Evolutionary conservation across 2,329 filamentous ascomycete genomes (phyloP), one percentile per base, ranked within the genome.

Genomic region (Dactylellina drechsleri): DNA sequence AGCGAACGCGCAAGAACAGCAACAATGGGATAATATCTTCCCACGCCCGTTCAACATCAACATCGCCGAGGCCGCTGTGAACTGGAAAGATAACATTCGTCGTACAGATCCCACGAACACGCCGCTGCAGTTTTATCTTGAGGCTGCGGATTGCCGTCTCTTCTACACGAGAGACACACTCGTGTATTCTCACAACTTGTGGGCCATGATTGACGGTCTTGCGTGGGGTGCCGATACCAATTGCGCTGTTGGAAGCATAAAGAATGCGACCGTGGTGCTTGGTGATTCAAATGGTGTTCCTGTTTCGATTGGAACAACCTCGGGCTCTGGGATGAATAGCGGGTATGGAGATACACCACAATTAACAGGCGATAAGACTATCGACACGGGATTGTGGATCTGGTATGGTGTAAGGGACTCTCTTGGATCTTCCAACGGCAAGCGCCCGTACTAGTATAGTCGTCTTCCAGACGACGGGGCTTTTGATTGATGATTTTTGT

Each of bases 131-230:
- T 90, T 90, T 78, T 81, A 86, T 1, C 87, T 87, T 66, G 85
- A 89, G 76, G 84, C 87, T 0, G 86, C 88, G 0, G 86, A 88
- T 77, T 90, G 88, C 77, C 83, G 87, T 4, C 80, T 90, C 12
- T 90, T 85, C 79, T 89, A 86, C 73, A 88, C 88, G 1, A 79
- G 83, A 15, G 80, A 83, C 1, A 88, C 70, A 0, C 65, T 74
- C 10, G 52, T 58, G 0, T 41, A 43, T 36, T 74, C 70, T 16
- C 70, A 74, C 20, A 50, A 74, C 4, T 45, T 74, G 8, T 74
- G 70, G 70, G 31, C 47, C 5, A 49, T 62, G 31, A 43, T 74
- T 62, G 70, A 64, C 16, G 62, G 16, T 7, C 45, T 74, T 10
- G 70, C 70, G 2, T 74, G 70, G 70, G 70, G 70, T 12, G 28